phyloP scores from a whole-genome alignment of 345 rosid genomes.

The Triadica sebifera region DNA sequence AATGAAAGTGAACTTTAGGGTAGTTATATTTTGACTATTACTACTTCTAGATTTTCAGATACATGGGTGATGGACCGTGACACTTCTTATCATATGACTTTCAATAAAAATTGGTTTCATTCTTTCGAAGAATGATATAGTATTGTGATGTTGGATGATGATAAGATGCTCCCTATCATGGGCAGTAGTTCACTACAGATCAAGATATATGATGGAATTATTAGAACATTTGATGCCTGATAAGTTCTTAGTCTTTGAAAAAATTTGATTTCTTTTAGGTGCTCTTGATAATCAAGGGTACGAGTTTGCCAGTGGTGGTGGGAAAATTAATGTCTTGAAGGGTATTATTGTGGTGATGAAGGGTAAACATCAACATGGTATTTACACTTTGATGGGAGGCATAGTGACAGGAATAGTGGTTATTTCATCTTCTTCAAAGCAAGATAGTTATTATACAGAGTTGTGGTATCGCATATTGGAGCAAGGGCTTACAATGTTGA shows the following conservation, averaged over 20 bases:
- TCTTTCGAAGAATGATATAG: conserved; percentile 2
- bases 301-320: background rate
- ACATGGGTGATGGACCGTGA: background rate
- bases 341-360: too few species aligned
- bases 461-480: background rate
- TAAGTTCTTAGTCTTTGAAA: background rate
- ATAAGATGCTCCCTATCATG: background rate
- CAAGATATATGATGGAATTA: background rate
- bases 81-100: background rate
- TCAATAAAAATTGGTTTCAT: background rate
- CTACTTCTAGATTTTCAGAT: background rate
- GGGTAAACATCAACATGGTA: too few species aligned
- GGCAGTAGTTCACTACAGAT: background rate
- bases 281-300: too few species aligned
- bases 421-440: background rate
- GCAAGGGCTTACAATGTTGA: background rate
- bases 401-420: background rate
- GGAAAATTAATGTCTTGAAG: too few species aligned
- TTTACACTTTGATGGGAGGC: too few species aligned
- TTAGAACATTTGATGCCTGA: background rate
- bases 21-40: background rate
- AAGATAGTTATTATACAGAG: background rate
- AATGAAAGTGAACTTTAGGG: background rate
- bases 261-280: background rate
- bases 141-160: background rate